These are phyloP conservation scores for Teunomyces atbi DNA, from an alignment of 805 yeast species.

Conservation along the genomic window DNA sequence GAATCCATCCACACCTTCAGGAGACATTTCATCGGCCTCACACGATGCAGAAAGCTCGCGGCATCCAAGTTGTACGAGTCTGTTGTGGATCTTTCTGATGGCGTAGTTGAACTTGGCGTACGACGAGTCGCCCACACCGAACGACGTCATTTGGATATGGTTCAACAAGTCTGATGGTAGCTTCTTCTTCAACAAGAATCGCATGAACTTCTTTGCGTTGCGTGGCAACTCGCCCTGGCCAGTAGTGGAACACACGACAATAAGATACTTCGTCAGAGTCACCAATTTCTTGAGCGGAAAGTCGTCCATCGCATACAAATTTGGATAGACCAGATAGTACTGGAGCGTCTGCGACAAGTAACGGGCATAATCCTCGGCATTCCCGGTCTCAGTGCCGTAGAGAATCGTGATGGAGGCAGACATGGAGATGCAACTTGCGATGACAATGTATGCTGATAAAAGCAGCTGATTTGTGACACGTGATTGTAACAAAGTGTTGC, in stretches of 20 bases:
- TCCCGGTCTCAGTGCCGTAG: constrained; percentile 93
- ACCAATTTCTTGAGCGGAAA: constrained; percentile 55
- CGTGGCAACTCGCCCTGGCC: constrained; percentile 95
- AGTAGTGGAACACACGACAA: constrained; percentile 79
- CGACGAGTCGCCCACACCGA: constrained; percentile 93
- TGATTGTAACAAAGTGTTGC: no score
- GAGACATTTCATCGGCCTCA: constrained; percentile 84
- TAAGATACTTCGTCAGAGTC: constrained; percentile 43
- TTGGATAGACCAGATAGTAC: constrained; percentile 50
- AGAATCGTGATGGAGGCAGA: constrained; percentile 52
- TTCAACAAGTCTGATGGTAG: constrained; percentile 58
- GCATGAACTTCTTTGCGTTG: constrained; percentile 73
- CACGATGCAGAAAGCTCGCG: constrained; percentile 66
- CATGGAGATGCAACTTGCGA: not conserved
- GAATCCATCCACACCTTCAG: constrained; percentile 76
- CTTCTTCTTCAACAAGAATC: constrained; percentile 62
- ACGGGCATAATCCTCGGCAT: constrained; percentile 80
- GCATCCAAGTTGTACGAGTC: constrained; percentile 83
- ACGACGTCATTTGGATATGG: constrained; percentile 63
- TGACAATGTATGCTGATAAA: no score
- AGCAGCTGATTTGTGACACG: no score
- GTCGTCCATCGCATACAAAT: constrained; percentile 55
- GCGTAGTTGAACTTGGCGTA: constrained; percentile 89
- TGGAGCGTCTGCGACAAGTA: constrained; percentile 55
- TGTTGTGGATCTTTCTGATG: constrained; percentile 73